Evolutionary conservation across 495 filamentous ascomycete genomes (phyloP), one percentile per base, ranked within the genome.

Genomic region (Stereocaulon alpinum): DNA sequence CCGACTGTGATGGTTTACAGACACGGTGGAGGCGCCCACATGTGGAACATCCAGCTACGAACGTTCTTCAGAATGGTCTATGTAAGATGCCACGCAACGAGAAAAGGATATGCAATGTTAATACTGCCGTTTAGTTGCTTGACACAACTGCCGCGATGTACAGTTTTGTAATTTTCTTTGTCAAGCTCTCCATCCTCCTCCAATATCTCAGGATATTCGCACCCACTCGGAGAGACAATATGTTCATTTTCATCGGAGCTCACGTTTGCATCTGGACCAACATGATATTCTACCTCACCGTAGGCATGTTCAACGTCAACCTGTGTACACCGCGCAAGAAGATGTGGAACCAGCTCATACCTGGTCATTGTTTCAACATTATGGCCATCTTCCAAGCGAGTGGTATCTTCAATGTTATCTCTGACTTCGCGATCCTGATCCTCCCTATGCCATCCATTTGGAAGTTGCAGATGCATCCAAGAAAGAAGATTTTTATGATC

Each of bases 291-390:
- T 66, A 66, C 32, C 27, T 64, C 4, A 14, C 60, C 0, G 20
- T 9, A 3, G n/a, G 30, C 2, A 14, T 42, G 9, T 45, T 64
- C 1, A 2, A 14, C 0, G 59, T 66, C 27, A 27, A 1, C 7
- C 20, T 59, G n/a, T 76, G 74, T 58, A 50, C 59, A 32, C 74
- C 74, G 3, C 68, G 70, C 9, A 61, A 61, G 60, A 76, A 74
- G 59, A 64, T 70, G 40, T 75, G 73, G 71, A 56, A 69, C 0
- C 37, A 52, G 2, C 49, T 63, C 3, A 29, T 71, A 20, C 61
- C 68, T 1, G 73, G 74, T 5, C 72, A 72, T 47, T 76, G 74
- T 42, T 64, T 71, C 44, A 66, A 72, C 37, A 47, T 48, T 9
- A 51, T 63, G 20, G 68, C 65, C 1, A 56, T 57, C 0, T 68